A percentile compares a stretch with the other conserved stretches of the same genome.
phyloP scores from a whole-genome alignment of 2,329 filamentous ascomycete species.

The Colletotrichum salicis region DNA sequence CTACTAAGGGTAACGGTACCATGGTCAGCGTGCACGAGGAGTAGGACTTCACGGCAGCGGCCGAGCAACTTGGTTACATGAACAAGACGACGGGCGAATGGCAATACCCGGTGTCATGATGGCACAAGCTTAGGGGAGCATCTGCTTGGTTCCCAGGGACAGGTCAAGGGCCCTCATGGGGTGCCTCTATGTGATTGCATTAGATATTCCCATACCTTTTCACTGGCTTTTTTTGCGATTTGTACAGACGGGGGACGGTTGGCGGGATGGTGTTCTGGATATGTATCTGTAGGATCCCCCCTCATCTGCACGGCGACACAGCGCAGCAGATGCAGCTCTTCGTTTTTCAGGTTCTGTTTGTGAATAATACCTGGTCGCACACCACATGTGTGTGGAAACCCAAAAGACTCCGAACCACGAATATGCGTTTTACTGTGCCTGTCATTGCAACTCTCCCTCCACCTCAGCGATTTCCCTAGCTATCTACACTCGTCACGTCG shows the following conservation, averaged over 20 bases:
- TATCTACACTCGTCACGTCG: too few species aligned
- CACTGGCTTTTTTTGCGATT: conserved; percentile 10
- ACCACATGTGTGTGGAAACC: neutral
- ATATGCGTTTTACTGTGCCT: neutral
- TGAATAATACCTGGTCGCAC: conserved; percentile 24
- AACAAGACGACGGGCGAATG: conserved; percentile 36
- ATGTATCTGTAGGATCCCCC: conserved; percentile 34
- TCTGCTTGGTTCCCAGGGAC: neutral
- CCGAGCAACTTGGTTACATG: conserved; percentile 35
- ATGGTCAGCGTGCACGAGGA: conserved; percentile 69
- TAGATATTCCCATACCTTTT: neutral
- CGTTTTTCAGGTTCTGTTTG: conserved; percentile 14
- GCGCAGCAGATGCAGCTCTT: conserved; percentile 22
- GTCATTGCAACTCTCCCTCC: too few species aligned
- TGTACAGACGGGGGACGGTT: conserved; percentile 7
- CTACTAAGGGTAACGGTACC: conserved; percentile 62
- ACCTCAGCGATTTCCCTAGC: too few species aligned
- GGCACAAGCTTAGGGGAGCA: neutral
- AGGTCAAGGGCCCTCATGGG: neutral
- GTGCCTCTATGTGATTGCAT: neutral
- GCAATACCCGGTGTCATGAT: conserved; percentile 36
- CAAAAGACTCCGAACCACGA: neutral
- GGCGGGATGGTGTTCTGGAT: conserved; percentile 36
- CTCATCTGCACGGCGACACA: conserved; percentile 22
- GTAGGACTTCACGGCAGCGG: conserved; percentile 46